Evolutionary conservation across 768 basidiomycete genomes (phyloP), one percentile per base, ranked within the genome.

Genomic region (Chalciporus chontae): DNA sequence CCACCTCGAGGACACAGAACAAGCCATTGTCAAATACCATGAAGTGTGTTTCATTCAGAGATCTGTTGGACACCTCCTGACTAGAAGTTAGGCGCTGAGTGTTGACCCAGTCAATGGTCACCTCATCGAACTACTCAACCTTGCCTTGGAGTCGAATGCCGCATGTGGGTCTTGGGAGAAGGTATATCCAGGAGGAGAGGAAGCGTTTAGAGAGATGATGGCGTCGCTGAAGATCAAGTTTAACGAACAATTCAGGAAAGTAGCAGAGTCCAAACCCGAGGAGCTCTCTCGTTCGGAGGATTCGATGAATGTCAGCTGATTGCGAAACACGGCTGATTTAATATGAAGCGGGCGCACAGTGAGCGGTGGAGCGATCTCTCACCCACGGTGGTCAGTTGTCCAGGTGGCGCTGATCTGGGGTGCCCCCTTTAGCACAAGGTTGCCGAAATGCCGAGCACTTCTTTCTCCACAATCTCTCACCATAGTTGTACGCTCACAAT

Each of bases 21-120:
- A 78, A 11, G 90, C 95, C 3, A 94, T 99, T 56, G 71, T 91
- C 32, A 85, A 84, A 52, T 98, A 96, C 57, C 96, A 99, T 64
- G 90, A 94, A 74, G 94, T 93, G 47, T 34, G 82, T 51, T 29
- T 37, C 38, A 18, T 40, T 32, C 13, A 14, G 10, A 27, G 32
- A 7, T n/a, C 14, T 50, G 29, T 11, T 38, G 11, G 38, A 47
- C 37, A 26, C 26, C 1, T 5, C 36, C 48, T 53, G 50, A 52
- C 26, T n/a, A 14, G 8, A 32, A 13, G 23, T 8, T 40, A 89
- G 85, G 84, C 89, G 0, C 70, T 94, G 43, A 86, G 86, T 59
- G 74, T 92, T 53, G 87, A 91, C 60, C 90, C 89, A 8, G 85
- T 90, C 51, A 92, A 94, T 58, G 76, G 81, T 4, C 85, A 90